These are phyloP conservation scores for Pyrenophora teres DNA, from an alignment of 2,329 filamentous ascomycete species.

Conservation along the genomic window DNA sequence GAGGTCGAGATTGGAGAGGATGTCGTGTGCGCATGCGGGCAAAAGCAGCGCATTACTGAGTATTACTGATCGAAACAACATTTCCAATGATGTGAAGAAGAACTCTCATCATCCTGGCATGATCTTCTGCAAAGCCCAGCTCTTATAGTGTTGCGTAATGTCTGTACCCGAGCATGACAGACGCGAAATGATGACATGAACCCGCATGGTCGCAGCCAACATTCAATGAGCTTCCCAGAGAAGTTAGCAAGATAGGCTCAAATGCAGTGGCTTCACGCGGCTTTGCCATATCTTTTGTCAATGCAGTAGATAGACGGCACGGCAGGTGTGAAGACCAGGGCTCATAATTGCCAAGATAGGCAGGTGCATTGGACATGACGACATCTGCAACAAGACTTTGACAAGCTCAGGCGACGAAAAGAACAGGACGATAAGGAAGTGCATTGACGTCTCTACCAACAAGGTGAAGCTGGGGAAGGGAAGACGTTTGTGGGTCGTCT, in stretches of 20 bases:
- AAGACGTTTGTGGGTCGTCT: too few species aligned
- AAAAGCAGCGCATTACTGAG: slow-evolving; percentile 22
- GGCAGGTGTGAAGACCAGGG: slow-evolving; percentile 28
- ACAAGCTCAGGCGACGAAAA: background rate
- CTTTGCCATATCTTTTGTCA: slow-evolving; percentile 11
- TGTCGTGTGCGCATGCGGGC: slow-evolving; percentile 30
- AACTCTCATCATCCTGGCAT: background rate
- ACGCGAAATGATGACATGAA: slow-evolving; percentile 6
- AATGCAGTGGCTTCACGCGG: slow-evolving; percentile 14
- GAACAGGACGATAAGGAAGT: background rate
- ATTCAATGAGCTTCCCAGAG: slow-evolving; percentile 32
- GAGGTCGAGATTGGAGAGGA: slow-evolving; percentile 33
- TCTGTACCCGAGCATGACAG: background rate
- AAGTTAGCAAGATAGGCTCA: slow-evolving; percentile 26
- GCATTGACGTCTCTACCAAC: background rate
- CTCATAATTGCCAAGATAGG: slow-evolving; percentile 33
- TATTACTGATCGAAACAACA: slow-evolving; percentile 24
- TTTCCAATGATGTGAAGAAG: slow-evolving; percentile 9
- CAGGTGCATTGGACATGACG: slow-evolving; percentile 24
- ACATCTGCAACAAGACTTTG: slow-evolving; percentile 1
- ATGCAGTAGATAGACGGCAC: slow-evolving; percentile 25
- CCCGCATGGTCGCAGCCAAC: slow-evolving; percentile 9
- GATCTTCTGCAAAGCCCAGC: background rate
- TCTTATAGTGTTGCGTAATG: slow-evolving; percentile 16
- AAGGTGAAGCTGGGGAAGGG: background rate